Evolutionary conservation across 371 early-diverging fungal genomes (phyloP).

Genomic region (Lichtheimia ramosa): DNA sequence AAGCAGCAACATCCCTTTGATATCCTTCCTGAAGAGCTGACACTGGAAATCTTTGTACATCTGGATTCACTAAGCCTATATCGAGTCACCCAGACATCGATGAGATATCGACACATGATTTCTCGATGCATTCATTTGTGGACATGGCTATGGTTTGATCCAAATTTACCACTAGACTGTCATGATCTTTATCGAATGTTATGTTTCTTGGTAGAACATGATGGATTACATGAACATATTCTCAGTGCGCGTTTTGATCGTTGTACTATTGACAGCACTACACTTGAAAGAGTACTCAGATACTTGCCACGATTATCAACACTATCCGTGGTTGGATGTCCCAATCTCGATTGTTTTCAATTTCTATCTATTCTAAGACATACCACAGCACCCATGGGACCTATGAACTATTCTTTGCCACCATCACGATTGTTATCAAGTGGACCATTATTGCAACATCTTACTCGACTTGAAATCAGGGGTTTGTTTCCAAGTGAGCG

Average conservation of each 20-base stretch:
- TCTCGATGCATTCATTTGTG: not conserved
- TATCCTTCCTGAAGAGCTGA: slow-evolving; percentile 5
- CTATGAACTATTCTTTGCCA: not conserved
- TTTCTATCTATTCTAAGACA: slow-evolving; percentile 5
- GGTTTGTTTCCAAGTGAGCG: slow-evolving; percentile 16
- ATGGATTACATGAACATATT: not conserved
- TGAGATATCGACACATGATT: slow-evolving; percentile 2
- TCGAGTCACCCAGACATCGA: slow-evolving; percentile 5
- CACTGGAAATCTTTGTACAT: not conserved
- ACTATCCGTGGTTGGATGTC: slow-evolving; percentile 6
- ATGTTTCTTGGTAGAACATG: slow-evolving; percentile 4
- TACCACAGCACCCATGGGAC: not conserved
- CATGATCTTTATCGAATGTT: not conserved
- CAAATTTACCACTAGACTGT: slow-evolving; percentile 1
- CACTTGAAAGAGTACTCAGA: slow-evolving; percentile 5
- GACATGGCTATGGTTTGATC: not conserved
- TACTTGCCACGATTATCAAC: slow-evolving; percentile 1
- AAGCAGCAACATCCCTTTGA: not conserved
- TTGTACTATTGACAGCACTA: not conserved
- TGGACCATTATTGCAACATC: slow-evolving; percentile 8
- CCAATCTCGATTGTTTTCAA: slow-evolving; percentile 12
- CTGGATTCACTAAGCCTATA: slow-evolving; percentile 11
- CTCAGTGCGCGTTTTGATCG: slow-evolving; percentile 7
- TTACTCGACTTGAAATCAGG: slow-evolving; percentile 5
- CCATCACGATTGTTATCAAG: not conserved